phyloP scores from a whole-genome alignment of 352 stramenopile species.

The Phytophthora palmivora region DNA sequence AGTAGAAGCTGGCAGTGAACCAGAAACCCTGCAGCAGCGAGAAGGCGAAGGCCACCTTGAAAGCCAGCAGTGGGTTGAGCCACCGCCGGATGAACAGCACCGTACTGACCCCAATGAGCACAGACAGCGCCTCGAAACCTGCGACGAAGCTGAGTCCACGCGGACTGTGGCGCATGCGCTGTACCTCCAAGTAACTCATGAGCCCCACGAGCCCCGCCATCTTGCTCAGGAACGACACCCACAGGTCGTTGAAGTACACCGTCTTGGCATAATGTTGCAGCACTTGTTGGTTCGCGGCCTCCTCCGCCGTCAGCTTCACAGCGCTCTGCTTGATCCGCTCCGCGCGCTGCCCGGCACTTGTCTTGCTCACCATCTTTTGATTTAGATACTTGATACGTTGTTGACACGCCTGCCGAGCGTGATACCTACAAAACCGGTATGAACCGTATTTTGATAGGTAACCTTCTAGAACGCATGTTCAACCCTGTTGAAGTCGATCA shows the following conservation, averaged over 20 bases:
- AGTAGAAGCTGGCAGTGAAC: slow-evolving; percentile 61
- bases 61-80: slow-evolving; percentile 67
- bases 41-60: slow-evolving; percentile 83
- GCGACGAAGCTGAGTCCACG: slow-evolving; percentile 59
- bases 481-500: slow-evolving; percentile 3
- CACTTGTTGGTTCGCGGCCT: slow-evolving; percentile 68
- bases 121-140: slow-evolving; percentile 69
- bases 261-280: slow-evolving; percentile 86
- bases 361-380: slow-evolving; percentile 23
- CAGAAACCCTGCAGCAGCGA: slow-evolving; percentile 76
- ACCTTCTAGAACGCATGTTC: slow-evolving; percentile 9
- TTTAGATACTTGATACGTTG: background rate
- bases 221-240: slow-evolving; percentile 85
- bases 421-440: background rate
- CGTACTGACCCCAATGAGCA: slow-evolving; percentile 60
- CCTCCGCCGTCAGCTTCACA: slow-evolving; percentile 33
- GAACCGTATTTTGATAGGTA: no score
- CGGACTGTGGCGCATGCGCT: slow-evolving; percentile 60
- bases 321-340: slow-evolving; percentile 32
- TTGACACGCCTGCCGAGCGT: background rate
- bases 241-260: slow-evolving; percentile 87
- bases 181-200: slow-evolving; percentile 68
- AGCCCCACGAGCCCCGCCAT: slow-evolving; percentile 72
- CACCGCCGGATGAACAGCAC: slow-evolving; percentile 73
- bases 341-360: slow-evolving; percentile 24